A percentile compares a stretch with the other conserved stretches of the same genome.
These are phyloP conservation scores for Cytospora schulzeri DNA, from an alignment of 2,329 filamentous ascomycete genomes.

Conservation along the genomic window DNA sequence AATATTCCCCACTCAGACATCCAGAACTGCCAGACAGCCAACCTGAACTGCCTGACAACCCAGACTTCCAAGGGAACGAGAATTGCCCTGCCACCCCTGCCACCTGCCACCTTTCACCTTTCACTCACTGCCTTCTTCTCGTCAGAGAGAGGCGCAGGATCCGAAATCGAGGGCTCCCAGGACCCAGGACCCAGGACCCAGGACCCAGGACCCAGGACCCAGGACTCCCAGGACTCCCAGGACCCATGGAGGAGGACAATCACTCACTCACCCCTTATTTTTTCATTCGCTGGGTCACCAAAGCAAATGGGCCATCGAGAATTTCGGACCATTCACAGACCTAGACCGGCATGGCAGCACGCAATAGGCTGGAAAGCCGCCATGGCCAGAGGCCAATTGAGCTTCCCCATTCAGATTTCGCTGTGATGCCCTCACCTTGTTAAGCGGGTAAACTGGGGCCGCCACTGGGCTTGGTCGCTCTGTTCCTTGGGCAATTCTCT, in stretches of 20 bases:
- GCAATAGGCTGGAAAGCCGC: slow-evolving; percentile 25
- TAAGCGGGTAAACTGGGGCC: slow-evolving; percentile 20
- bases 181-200: background rate
- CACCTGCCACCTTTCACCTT: background rate
- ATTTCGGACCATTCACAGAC: slow-evolving; percentile 20
- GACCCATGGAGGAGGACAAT: background rate
- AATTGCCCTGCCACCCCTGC: background rate
- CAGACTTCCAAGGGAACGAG: background rate
- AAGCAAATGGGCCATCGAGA: background rate
- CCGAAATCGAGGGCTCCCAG: background rate
- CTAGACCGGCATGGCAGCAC: slow-evolving; percentile 5
- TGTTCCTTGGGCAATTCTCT: slow-evolving; percentile 14
- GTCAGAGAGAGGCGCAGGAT: background rate
- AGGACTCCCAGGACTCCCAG: background rate
- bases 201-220: no score
- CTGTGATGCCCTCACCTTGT: slow-evolving; percentile 21
- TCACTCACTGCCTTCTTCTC: background rate
- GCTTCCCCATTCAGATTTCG: slow-evolving; percentile 15
- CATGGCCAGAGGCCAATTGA: slow-evolving; percentile 22
- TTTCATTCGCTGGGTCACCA: slow-evolving; percentile 17
- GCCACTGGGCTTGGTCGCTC: slow-evolving; percentile 7
- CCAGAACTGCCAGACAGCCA: no score
- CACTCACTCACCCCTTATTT: background rate
- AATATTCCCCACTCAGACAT: background rate
- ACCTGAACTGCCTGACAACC: no score